phyloP scores from a whole-genome alignment of 2,329 filamentous ascomycete species.

The Leptographium flavum region DNA sequence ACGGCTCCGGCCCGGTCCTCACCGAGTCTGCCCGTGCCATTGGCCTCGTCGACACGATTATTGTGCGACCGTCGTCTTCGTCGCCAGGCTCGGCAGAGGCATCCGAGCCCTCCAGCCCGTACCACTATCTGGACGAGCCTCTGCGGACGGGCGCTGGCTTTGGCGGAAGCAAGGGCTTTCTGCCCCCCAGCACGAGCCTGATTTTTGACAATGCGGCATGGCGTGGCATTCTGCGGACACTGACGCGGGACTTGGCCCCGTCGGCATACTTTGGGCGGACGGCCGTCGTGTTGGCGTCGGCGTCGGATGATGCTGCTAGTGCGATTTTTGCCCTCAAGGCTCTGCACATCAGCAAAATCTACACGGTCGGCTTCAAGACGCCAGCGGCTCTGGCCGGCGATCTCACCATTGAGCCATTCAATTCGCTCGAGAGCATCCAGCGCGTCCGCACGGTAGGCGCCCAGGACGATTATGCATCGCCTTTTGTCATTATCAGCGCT shows the following conservation, averaged over 20 bases:
- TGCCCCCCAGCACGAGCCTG: conserved; percentile 39
- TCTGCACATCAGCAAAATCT: conserved; percentile 63
- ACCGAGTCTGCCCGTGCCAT: conserved; percentile 67
- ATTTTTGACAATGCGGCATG: conserved; percentile 73
- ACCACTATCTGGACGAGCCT: conserved; percentile 19
- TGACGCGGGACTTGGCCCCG: conserved; percentile 69
- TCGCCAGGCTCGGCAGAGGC: conserved; percentile 29
- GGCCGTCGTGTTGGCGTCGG: conserved; percentile 60
- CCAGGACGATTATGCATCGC: conserved; percentile 33
- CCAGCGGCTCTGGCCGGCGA: conserved; percentile 45
- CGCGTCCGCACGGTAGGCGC: conserved; percentile 31
- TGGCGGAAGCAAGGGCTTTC: conserved; percentile 13
- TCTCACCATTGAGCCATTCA: conserved; percentile 64
- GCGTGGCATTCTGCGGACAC: conserved; percentile 71
- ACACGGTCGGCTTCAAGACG: conserved; percentile 69
- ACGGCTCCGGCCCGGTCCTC: conserved; percentile 39
- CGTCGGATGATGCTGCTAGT: conserved; percentile 61
- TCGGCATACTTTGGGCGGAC: conserved; percentile 66
- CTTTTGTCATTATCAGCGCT: conserved; percentile 71
- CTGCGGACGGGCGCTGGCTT: conserved; percentile 1
- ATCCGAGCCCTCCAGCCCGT: conserved; percentile 34
- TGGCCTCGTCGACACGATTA: conserved; percentile 69
- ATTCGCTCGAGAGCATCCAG: conserved; percentile 52
- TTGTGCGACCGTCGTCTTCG: conserved; percentile 39
- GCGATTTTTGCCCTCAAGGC: conserved; percentile 67